Evolutionary conservation across 2,329 filamentous ascomycete species (phyloP).

Genomic region (Tolypocladium guangdongense): DNA sequence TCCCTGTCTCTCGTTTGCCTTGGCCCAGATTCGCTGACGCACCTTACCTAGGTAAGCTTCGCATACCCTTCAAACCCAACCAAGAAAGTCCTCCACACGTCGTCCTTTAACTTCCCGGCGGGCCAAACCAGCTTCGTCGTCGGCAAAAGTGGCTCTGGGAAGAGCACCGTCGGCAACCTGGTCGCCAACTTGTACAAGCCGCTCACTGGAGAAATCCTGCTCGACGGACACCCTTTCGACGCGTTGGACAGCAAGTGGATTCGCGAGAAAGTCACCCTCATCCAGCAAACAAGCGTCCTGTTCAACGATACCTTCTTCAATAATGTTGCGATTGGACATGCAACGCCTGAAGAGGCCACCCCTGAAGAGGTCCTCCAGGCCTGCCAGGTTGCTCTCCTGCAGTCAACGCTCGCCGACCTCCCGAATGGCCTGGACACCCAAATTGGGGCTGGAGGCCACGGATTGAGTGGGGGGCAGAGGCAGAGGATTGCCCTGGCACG

Average conservation of each 20-base stretch:
- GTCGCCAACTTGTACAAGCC: constrained; percentile 69
- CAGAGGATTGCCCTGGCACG: constrained; percentile 75
- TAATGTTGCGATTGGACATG: constrained; percentile 67
- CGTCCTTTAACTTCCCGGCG: constrained; percentile 58
- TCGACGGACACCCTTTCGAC: constrained; percentile 57
- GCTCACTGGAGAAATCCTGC: constrained; percentile 48
- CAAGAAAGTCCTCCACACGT: constrained; percentile 46
- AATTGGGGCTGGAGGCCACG: constrained; percentile 57
- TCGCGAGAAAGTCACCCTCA: constrained; percentile 62
- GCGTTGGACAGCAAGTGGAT: constrained; percentile 60
- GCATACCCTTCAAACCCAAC: constrained; percentile 63
- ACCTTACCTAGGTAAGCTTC: constrained; percentile 59
- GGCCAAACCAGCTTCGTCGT: constrained; percentile 71
- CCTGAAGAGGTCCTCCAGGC: constrained; percentile 48
- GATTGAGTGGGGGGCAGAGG: constrained; percentile 74
- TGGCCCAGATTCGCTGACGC: not conserved
- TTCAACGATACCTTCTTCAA: constrained; percentile 71
- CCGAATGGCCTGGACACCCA: constrained; percentile 61
- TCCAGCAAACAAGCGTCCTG: constrained; percentile 72
- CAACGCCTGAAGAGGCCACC: constrained; percentile 34
- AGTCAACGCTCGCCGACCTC: constrained; percentile 54
- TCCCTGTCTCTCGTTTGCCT: not conserved
- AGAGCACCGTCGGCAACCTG: constrained; percentile 77
- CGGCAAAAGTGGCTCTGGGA: constrained; percentile 81
- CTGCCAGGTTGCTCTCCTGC: constrained; percentile 57